Evolutionary conservation across 2,329 filamentous ascomycete species (phyloP).

Genomic region (Aplosporella prunicola): DNA sequence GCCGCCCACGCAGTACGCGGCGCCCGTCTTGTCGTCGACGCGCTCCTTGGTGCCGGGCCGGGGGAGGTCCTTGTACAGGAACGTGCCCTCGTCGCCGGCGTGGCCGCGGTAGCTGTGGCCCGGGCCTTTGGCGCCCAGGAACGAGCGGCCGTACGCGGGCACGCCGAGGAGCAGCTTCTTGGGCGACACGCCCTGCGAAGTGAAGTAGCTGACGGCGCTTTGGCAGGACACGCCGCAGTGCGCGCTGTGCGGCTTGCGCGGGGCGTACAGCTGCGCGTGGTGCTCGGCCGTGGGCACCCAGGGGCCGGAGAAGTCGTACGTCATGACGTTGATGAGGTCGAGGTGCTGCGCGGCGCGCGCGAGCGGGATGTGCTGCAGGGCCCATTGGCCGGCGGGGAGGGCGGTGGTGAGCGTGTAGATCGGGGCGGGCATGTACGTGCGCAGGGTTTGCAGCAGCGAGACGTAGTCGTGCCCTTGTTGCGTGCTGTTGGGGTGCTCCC

Average conservation of each 20-base stretch:
- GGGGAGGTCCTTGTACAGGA: slow-evolving; percentile 66
- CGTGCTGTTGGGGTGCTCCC: slow-evolving; percentile 62
- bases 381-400: slow-evolving; percentile 57
- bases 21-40: slow-evolving; percentile 57
- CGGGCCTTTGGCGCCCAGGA: slow-evolving; percentile 53
- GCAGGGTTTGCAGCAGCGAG: slow-evolving; percentile 55
- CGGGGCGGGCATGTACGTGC: slow-evolving; percentile 58
- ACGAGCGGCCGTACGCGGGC: slow-evolving; percentile 66
- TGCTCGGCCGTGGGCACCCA: slow-evolving; percentile 62
- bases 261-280: slow-evolving; percentile 64
- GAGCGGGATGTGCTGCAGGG: slow-evolving; percentile 62
- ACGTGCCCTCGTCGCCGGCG: slow-evolving; percentile 56
- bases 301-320: slow-evolving; percentile 68
- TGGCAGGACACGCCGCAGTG: slow-evolving; percentile 52
- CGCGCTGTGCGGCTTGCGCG: slow-evolving; percentile 45
- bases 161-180: slow-evolving; percentile 68
- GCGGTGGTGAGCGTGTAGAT: slow-evolving; percentile 62
- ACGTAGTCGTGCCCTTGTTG: slow-evolving; percentile 63
- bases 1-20: slow-evolving; percentile 62
- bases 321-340: slow-evolving; percentile 69
- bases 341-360: slow-evolving; percentile 53
- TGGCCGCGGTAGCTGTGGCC: slow-evolving; percentile 49
- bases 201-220: slow-evolving; percentile 55
- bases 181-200: slow-evolving; percentile 55
- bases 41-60: slow-evolving; percentile 51